Base-by-base conservation (phyloP, 306 rosid genomes). In the Hippophae gyantsensis region DNA sequence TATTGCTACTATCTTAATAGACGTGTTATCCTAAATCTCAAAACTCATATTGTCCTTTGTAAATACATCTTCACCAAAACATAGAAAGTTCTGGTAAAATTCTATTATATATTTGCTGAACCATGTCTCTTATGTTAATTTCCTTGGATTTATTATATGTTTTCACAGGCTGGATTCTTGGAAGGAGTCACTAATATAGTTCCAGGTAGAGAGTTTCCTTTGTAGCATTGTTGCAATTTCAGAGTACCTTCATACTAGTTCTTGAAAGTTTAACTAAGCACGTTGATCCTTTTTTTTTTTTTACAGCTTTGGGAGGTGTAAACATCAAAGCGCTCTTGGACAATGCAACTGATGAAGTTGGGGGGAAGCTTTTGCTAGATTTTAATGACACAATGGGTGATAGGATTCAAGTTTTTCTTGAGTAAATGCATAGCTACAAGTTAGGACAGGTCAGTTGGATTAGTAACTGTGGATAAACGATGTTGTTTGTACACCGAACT, bases 161-260 rank as follows among this genome's bases (percentile, higher is more conserved):
- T 64, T 50, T 58, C 46, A 42, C 87, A 90, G 98, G 98, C 98
- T 62, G 98, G 98, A 70, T 90, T 90, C 82, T 81, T 85, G 83
- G 96, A 87, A 6, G 86, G 89, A 83, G 60, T 90, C 73, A 83
- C 98, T 49, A 81, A 81, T 75, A 78, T 87, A 48, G 95, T 90
- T 80, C 98, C 96, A 74, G 98, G 98, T 90, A 83, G 52, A 61
- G 25, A 56, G 66, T 70, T 26, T 54, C 12, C 12, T 54, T 47
- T 59, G 43, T 63, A 52, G 42, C 61, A 43, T 60, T 65, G 42
- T 7, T 57, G 12, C 48, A 56, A 72, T 55, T 49, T 12, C 43
- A 38, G 54, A 32, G 48, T 7, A 61, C 54, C 54, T 23, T 42
- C 66, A 32, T 18, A 38, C 14, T 6, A 66, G 47, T 69, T 42